Evolutionary conservation across 257 asterid genomes (phyloP).

Genomic region (Echites panduratus): DNA sequence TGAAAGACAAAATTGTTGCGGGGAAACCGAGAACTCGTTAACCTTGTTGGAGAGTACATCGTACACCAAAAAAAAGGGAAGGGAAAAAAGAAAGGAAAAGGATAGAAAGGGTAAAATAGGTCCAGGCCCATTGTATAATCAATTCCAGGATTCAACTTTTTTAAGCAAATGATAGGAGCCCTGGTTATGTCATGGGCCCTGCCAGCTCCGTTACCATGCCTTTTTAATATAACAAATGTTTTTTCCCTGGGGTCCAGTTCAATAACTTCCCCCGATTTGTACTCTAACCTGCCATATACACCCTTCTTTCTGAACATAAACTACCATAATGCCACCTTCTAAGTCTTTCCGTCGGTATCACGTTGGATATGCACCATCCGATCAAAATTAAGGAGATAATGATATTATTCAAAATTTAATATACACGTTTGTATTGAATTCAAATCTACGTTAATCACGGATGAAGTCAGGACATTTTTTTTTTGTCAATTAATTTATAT

Average conservation of each 20-base stretch:
- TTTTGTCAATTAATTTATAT: no score
- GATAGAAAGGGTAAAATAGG: background rate
- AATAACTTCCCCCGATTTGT: slow-evolving; percentile 16
- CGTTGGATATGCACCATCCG: no score
- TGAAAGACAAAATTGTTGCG: background rate
- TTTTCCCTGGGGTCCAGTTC: slow-evolving; percentile 30
- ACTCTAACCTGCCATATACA: background rate
- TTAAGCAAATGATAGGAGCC: slow-evolving; percentile 15
- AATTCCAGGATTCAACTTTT: slow-evolving; percentile 1
- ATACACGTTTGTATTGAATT: no score
- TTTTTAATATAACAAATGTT: no score
- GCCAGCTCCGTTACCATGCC: slow-evolving; percentile 1
- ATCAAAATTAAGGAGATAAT: no score
- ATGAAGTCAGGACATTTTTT: no score
- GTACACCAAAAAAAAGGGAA: slow-evolving; percentile 1
- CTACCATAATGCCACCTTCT: background rate
- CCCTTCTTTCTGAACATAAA: background rate
- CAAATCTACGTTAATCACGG: no score
- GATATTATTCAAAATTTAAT: no score
- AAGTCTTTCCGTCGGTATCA: no score
- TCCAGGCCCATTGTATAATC: slow-evolving; percentile 20
- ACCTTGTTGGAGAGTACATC: no score
- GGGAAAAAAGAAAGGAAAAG: background rate
- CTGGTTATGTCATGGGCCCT: slow-evolving; percentile 17
- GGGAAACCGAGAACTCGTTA: background rate